These are phyloP conservation scores for Tylopilus vinaceipallidus DNA, from an alignment of 768 basidiomycete species.

Conservation along the genomic window DNA sequence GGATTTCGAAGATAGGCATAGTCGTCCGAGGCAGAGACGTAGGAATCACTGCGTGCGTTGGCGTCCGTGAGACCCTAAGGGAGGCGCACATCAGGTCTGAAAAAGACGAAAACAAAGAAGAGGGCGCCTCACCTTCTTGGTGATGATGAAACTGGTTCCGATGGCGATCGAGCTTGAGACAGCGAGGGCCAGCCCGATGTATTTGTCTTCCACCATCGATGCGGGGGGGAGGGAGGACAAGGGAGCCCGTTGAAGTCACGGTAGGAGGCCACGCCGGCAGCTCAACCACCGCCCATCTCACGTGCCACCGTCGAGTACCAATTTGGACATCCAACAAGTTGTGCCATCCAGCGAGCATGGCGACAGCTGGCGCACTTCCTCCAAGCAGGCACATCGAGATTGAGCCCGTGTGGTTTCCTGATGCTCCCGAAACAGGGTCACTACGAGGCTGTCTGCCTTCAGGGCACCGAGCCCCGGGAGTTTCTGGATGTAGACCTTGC, in stretches of 20 bases:
- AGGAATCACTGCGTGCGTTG: constrained; percentile 50
- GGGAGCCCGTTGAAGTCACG: constrained; percentile 7
- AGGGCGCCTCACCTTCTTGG: constrained; percentile 77
- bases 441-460: neutral
- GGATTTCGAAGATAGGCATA: constrained; percentile 86
- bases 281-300: constrained; percentile 9
- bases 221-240: constrained; percentile 8
- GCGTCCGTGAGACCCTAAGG: constrained; percentile 87
- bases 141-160: constrained; percentile 97
- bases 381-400: no score
- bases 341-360: no score
- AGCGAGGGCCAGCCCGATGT: constrained; percentile 89
- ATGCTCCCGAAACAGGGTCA: neutral
- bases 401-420: no score
- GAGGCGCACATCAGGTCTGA: constrained; percentile 7
- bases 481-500: neutral
- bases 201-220: constrained; percentile 86
- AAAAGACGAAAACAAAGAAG: neutral
- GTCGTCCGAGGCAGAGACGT: constrained; percentile 70
- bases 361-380: no score
- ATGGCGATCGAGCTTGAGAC: constrained; percentile 83
- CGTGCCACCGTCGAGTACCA: constrained; percentile 14
- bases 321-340: constrained; percentile 18
- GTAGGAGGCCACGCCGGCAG: constrained; percentile 1
- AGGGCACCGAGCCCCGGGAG: neutral